A percentile compares a stretch with the other conserved stretches of the same genome.
These are phyloP conservation scores for Vicia sativa DNA, from an alignment of 306 rosid genomes.

Conservation along the genomic window DNA sequence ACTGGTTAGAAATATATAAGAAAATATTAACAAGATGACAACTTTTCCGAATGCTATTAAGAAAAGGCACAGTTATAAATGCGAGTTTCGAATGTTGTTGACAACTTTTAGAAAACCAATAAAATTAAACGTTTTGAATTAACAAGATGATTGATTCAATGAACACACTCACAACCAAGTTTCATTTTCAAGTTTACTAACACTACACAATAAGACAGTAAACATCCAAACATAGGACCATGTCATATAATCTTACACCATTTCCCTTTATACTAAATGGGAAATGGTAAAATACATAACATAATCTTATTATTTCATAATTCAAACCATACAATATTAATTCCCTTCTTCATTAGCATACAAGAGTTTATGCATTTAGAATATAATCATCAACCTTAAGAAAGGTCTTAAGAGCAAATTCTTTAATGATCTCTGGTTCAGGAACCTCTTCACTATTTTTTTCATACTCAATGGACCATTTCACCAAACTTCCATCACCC, in stretches of 20 bases:
- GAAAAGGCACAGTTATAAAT: too few species aligned
- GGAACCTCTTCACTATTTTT: constrained; percentile 59
- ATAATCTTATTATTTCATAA: constrained; percentile 30
- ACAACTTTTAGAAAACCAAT: too few species aligned
- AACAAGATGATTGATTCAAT: too few species aligned
- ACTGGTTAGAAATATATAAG: too few species aligned
- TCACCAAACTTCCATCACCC: constrained; percentile 67
- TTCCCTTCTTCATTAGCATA: background rate
- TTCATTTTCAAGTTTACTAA: too few species aligned
- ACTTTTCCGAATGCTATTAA: too few species aligned
- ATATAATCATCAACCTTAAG: constrained; percentile 63
- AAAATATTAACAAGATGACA: too few species aligned
- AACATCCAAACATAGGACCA: constrained; percentile 13
- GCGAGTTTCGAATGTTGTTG: too few species aligned
- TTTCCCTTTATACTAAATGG: background rate
- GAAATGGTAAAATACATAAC: constrained; percentile 9
- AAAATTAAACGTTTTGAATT: too few species aligned
- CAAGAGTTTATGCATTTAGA: constrained; percentile 34
- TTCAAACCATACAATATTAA: background rate
- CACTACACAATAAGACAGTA: background rate
- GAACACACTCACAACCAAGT: too few species aligned
- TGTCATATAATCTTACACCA: background rate
- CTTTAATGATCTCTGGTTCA: constrained; percentile 63
- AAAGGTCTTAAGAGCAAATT: constrained; percentile 73
- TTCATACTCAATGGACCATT: constrained; percentile 67